Conservation (phyloP, 805 yeast species). For the Tetrapisispora phaffii region DNA sequence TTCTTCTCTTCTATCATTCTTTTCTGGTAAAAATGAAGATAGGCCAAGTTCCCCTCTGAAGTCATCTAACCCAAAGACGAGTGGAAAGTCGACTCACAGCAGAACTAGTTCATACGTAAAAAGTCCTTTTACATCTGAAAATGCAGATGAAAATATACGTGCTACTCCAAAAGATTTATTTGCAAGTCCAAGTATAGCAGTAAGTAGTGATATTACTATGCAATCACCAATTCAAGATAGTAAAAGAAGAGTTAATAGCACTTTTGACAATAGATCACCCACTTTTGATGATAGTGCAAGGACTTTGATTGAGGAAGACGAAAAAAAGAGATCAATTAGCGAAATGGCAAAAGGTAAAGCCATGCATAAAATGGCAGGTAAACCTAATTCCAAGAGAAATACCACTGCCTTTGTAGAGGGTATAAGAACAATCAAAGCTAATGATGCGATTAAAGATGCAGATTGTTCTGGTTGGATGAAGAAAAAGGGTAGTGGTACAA, state of each 20-base stretch:
- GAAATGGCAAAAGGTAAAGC: conserved; percentile 44
- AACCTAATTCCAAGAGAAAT: conserved; percentile 40
- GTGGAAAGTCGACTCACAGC: neutral
- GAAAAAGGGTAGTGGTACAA: conserved; percentile 74
- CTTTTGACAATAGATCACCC: conserved; percentile 29
- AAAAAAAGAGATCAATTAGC: conserved; percentile 36
- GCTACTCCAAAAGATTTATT: conserved; percentile 9
- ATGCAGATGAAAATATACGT: conserved; percentile 12
- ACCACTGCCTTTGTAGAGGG: conserved; percentile 87
- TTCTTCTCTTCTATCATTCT: conserved; percentile 49
- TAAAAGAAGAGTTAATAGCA: conserved; percentile 44
- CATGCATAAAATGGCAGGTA: conserved; percentile 44
- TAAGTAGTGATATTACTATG: neutral
- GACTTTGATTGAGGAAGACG: conserved; percentile 14
- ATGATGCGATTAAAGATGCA: conserved; percentile 66
- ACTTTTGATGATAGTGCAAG: conserved; percentile 2
- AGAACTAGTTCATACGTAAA: conserved; percentile 12
- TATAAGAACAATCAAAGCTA: conserved; percentile 62
- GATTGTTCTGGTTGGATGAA: conserved; percentile 92
- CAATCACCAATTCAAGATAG: conserved; percentile 7
- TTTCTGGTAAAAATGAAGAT: conserved; percentile 25
- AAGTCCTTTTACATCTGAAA: conserved; percentile 18
- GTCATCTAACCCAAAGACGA: conserved; percentile 1
- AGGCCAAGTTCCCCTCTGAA: conserved; percentile 4
- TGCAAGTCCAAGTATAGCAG: neutral